These are phyloP conservation scores for Talaromyces sp. DNA, from an alignment of 2,329 filamentous ascomycete species.

Conservation along the genomic window DNA sequence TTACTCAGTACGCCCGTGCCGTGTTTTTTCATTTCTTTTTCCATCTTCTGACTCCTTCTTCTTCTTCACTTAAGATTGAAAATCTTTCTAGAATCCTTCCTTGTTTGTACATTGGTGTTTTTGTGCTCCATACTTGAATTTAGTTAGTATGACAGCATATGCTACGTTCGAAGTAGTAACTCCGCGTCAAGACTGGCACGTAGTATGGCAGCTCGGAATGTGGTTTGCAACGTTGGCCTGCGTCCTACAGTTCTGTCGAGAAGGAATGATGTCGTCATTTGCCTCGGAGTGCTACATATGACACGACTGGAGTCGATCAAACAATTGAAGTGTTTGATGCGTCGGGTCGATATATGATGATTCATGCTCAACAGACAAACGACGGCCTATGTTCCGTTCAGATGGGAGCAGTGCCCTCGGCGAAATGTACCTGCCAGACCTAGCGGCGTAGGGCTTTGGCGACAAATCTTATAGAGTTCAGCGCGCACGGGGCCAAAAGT, in stretches of 20 bases:
- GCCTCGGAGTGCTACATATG: background rate
- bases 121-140: background rate
- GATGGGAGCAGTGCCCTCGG: background rate
- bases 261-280: background rate
- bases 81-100: constrained; percentile 21
- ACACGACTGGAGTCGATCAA: background rate
- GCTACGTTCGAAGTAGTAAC: background rate
- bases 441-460: background rate
- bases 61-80: background rate
- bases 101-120: constrained; percentile 11
- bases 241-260: background rate
- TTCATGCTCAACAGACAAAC: background rate
- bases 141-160: background rate
- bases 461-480: background rate
- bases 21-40: constrained; percentile 2
- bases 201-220: background rate
- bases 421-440: background rate
- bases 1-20: background rate
- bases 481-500: background rate
- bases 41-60: background rate
- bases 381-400: background rate
- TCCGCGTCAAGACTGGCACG: background rate
- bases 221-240: background rate
- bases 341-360: background rate
- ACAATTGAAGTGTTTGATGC: background rate